A percentile compares a stretch with the other conserved stretches of the same genome.
These are phyloP conservation scores for Aspergillus sparsus DNA, from an alignment of 495 filamentous ascomycete genomes.

Conservation along the genomic window DNA sequence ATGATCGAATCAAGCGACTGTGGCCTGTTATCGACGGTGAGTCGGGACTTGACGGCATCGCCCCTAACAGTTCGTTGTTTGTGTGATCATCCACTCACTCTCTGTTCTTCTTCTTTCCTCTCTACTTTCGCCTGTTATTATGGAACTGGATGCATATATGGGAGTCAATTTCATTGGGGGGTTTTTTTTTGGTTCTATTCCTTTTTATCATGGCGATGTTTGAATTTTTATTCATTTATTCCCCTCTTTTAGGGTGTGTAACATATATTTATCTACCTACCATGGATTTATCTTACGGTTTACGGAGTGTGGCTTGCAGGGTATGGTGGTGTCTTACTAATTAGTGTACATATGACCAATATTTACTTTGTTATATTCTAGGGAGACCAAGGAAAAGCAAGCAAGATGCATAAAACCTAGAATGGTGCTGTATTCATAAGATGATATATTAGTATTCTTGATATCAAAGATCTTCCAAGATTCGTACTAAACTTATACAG, in stretches of 20 bases:
- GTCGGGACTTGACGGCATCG: constrained; percentile 31
- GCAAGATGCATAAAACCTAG: too few species aligned
- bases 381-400: too few species aligned
- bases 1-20: constrained; percentile 41
- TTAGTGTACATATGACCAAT: too few species aligned
- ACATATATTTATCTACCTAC: background rate
- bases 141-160: constrained; percentile 9
- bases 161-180: background rate
- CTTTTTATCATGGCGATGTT: background rate
- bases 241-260: background rate
- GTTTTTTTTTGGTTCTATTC: constrained; percentile 5
- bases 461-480: too few species aligned
- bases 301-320: background rate
- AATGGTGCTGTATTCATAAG: too few species aligned
- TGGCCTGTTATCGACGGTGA: constrained; percentile 39
- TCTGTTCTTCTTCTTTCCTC: background rate
- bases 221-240: background rate
- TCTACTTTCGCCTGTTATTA: background rate
- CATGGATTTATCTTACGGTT: background rate
- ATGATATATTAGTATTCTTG: too few species aligned
- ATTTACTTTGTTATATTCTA: too few species aligned
- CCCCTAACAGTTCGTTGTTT: constrained; percentile 41
- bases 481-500: too few species aligned
- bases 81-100: constrained; percentile 7
- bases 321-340: too few species aligned